Base-by-base conservation (phyloP, 805 yeast genomes). In the Myxozyma sirexii region DNA sequence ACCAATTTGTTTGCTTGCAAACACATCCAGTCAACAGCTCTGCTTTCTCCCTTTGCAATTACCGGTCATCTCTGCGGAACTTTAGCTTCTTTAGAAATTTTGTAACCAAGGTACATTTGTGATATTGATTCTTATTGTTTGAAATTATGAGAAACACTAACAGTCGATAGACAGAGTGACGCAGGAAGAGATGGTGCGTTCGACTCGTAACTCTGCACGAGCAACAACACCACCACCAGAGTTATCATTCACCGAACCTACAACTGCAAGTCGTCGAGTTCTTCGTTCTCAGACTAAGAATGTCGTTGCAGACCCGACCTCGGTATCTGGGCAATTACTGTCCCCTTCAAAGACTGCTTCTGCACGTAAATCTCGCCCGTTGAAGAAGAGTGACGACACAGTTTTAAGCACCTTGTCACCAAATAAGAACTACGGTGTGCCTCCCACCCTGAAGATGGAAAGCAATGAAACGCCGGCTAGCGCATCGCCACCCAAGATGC, bases 121-220 rank as follows among this genome's bases (percentile, higher is more conserved):
- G n/a, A n/a, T n/a, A n/a, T n/a, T n/a, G n/a, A n/a, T n/a, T n/a
- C n/a, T n/a, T n/a, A n/a, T n/a, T n/a, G n/a, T n/a, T n/a, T n/a
- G n/a, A n/a, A n/a, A n/a, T n/a, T n/a, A n/a, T n/a, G n/a, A n/a
- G n/a, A n/a, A n/a, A n/a, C n/a, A n/a, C n/a, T n/a, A n/a, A n/a
- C n/a, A n/a, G n/a, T n/a, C n/a, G n/a, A n/a, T n/a, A n/a, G n/a
- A n/a, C n/a, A n/a, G n/a, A n/a, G n/a, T n/a, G n/a, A n/a, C n/a
- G n/a, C n/a, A n/a, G n/a, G n/a, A n/a, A n/a, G n/a, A n/a, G 15
- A 48, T 48, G 53, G 53, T 19, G 24, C 44, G 53, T 21, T 23
- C 15, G 33, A 48, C 53, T 24, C 53, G 53, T 27, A 48, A 24
- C 31, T 48, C 53, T 12, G 43, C 53, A 3, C 53, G 53, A 7